Conservation (phyloP, 2,329 filamentous ascomycete species). For the Botryosphaeria agaves region DNA sequence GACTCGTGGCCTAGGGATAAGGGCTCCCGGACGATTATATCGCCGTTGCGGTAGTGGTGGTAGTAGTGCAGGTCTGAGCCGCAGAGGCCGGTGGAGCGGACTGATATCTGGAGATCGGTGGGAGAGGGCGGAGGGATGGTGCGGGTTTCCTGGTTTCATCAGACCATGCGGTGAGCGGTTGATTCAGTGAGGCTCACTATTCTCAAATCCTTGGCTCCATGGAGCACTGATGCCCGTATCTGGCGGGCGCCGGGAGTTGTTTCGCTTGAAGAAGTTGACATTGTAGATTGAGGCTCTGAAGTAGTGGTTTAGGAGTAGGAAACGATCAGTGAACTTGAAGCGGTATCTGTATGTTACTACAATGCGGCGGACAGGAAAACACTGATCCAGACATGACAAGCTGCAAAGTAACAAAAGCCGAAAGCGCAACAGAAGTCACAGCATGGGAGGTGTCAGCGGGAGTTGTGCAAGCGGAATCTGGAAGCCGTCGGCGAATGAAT, state of each 20-base stretch:
- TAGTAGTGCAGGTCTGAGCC: conserved; percentile 72
- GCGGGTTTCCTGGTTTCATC: conserved; percentile 33
- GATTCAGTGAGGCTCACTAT: conserved; percentile 27
- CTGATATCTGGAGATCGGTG: conserved; percentile 44
- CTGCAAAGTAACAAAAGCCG: no score
- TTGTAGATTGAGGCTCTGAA: neutral
- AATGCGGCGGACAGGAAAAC: no score
- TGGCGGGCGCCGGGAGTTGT: conserved; percentile 14
- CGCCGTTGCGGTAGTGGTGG: conserved; percentile 69
- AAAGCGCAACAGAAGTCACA: no score
- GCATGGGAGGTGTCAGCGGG: no score
- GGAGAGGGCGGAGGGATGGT: conserved; percentile 26
- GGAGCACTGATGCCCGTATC: conserved; percentile 36
- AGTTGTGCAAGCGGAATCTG: no score
- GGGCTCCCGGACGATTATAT: conserved; percentile 66
- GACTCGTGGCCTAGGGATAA: conserved; percentile 70
- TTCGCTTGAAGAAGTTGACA: conserved; percentile 1
- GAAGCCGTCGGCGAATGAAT: no score
- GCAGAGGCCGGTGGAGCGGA: conserved; percentile 51
- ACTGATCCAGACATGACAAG: no score
- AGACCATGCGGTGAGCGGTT: conserved; percentile 2
- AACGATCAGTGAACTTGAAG: no score
- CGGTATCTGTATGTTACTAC: no score
- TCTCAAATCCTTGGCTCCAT: conserved; percentile 42
- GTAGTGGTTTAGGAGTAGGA: no score